Conservation (phyloP, 305 asterid genomes). For the Fraxinus dipetala region DNA sequence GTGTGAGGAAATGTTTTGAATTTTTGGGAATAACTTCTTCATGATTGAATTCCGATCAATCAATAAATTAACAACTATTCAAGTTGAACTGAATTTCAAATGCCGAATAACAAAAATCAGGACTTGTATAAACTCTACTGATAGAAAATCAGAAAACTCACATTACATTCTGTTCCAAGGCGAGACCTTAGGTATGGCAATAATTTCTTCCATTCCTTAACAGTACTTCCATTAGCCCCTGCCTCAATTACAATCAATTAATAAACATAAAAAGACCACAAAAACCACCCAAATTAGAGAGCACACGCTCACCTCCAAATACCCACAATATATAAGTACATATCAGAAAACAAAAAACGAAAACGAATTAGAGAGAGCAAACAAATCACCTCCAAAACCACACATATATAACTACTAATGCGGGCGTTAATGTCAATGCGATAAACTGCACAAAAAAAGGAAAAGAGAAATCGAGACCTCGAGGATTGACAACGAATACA, state of each 20-base stretch:
- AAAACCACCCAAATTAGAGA: not conserved
- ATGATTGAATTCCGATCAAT: not conserved
- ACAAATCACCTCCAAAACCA: not conserved
- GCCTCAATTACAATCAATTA: constrained; percentile 20
- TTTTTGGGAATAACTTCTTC: not conserved
- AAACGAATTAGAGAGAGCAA: not conserved
- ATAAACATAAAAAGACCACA: not conserved
- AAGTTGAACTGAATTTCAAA: not conserved
- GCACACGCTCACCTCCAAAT: not conserved
- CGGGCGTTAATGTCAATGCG: constrained; percentile 7
- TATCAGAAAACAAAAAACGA: not conserved
- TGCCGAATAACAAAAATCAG: not conserved
- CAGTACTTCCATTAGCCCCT: constrained; percentile 80
- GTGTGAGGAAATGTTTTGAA: not conserved
- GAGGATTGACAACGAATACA: constrained; percentile 82
- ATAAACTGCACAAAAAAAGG: not conserved
- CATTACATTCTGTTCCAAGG: constrained; percentile 68
- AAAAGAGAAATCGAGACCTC: constrained; percentile 41
- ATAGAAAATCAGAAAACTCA: constrained; percentile 32
- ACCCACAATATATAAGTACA: not conserved
- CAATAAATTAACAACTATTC: not conserved
- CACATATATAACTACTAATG: not conserved
- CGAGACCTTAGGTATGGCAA: constrained; percentile 77
- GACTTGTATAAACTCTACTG: not conserved
- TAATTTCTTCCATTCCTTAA: constrained; percentile 76